A percentile compares a stretch with the other conserved stretches of the same genome.
Conservation (phyloP, 306 rosid species). For the Dryas alaskensis region DNA sequence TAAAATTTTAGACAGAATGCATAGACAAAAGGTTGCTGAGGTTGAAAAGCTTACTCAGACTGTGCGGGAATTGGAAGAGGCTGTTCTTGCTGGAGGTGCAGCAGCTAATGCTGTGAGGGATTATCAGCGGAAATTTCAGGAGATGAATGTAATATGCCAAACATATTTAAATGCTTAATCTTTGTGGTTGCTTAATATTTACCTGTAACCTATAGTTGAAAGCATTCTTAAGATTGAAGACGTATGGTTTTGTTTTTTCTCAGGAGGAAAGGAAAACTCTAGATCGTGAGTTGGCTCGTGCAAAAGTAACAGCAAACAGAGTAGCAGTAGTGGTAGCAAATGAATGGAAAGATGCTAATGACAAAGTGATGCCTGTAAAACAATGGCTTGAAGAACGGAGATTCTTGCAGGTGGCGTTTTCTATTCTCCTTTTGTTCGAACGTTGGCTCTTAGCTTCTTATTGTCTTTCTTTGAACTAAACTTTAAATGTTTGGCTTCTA, state of each 20-base stretch:
- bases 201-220: constrained; percentile 13
- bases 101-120: constrained; percentile 99
- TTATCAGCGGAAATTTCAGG: constrained; percentile 97
- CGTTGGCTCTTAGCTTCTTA: background rate
- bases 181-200: constrained; percentile 18
- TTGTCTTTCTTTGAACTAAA: background rate
- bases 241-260: constrained; percentile 27
- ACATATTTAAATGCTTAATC: constrained; percentile 16
- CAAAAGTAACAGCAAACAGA: constrained; percentile 95
- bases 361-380: constrained; percentile 99
- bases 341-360: constrained; percentile 98
- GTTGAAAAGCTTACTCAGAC: constrained; percentile 99
- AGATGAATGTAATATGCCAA: constrained; percentile 78
- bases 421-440: constrained; percentile 12
- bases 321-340: constrained; percentile 97
- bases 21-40: constrained; percentile 95
- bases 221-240: constrained; percentile 22
- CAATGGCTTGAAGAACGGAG: constrained; percentile 99
- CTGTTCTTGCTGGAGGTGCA: constrained; percentile 99
- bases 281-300: constrained; percentile 98
- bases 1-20: constrained; percentile 97
- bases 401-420: constrained; percentile 66
- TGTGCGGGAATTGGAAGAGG: constrained; percentile 98
- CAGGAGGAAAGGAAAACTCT: constrained; percentile 98
- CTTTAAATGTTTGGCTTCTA: constrained; percentile 15